phyloP scores from a whole-genome alignment of 345 rosid genomes.

The Reutealis trisperma region DNA sequence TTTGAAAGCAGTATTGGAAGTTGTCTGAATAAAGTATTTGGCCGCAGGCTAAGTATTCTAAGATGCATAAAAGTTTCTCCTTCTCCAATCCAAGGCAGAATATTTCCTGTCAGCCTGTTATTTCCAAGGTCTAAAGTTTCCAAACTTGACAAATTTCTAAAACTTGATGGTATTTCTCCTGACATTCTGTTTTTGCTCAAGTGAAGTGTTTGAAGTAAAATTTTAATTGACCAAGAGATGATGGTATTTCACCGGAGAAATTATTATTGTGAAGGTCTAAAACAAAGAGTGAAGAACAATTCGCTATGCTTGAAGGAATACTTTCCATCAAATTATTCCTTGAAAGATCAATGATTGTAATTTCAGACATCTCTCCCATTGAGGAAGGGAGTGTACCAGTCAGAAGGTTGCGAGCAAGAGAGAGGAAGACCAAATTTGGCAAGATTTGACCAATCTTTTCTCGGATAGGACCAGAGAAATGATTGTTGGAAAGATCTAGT shows the following conservation, averaged over 20 bases:
- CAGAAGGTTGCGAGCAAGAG: constrained; percentile 11
- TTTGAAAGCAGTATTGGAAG: constrained; percentile 12
- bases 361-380: constrained; percentile 10
- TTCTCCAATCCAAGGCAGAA: constrained; percentile 37
- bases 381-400: constrained; percentile 8
- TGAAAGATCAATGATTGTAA: constrained; percentile 12
- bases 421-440: constrained; percentile 16
- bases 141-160: constrained; percentile 31
- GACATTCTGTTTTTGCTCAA: constrained; percentile 13
- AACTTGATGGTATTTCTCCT: constrained; percentile 21
- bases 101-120: constrained; percentile 33
- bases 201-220: constrained; percentile 14
- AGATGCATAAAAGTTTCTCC: not conserved
- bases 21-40: constrained; percentile 13
- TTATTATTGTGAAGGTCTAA: constrained; percentile 16
- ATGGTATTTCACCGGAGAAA: constrained; percentile 10
- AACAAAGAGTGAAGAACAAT: constrained; percentile 5
- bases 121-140: constrained; percentile 43
- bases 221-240: not conserved
- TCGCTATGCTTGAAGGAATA: constrained; percentile 19
- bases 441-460: not conserved
- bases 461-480: constrained; percentile 21
- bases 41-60: constrained; percentile 17
- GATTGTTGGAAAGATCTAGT: constrained; percentile 17
- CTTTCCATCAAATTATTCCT: constrained; percentile 11